Percentiles rank a stretch among this genome's conserved stretches.
Conservation (phyloP, 2,329 filamentous ascomycete genomes). For the Aureobasidium sp. region DNA sequence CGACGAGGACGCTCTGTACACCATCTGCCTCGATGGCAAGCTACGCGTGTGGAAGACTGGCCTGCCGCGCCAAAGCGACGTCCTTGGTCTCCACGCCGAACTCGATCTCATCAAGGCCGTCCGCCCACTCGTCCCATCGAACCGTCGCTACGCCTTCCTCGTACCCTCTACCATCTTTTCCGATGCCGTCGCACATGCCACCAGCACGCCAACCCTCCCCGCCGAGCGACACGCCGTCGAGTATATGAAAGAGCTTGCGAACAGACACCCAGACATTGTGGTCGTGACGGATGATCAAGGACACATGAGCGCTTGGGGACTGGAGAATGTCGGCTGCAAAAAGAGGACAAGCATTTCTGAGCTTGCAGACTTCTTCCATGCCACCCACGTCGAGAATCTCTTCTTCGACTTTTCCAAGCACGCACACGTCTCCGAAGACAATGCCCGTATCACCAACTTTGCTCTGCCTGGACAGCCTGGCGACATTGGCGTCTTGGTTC, state of each 20-base stretch:
- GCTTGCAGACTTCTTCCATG: slow-evolving; percentile 61
- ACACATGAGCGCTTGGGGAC: slow-evolving; percentile 82
- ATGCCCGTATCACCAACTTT: slow-evolving; percentile 66
- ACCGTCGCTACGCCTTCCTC: slow-evolving; percentile 64
- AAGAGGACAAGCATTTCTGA: slow-evolving; percentile 41
- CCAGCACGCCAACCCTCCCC: slow-evolving; percentile 28
- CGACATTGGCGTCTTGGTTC: slow-evolving; percentile 52
- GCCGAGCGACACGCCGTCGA: slow-evolving; percentile 60
- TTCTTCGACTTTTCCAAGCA: slow-evolving; percentile 31
- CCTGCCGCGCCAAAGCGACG: slow-evolving; percentile 61
- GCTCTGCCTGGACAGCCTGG: background rate
- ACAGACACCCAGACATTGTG: slow-evolving; percentile 78
- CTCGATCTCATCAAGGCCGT: slow-evolving; percentile 70
- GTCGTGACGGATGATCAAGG: slow-evolving; percentile 76
- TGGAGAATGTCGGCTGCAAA: slow-evolving; percentile 76
- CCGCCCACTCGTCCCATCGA: slow-evolving; percentile 37
- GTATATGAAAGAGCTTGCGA: slow-evolving; percentile 78
- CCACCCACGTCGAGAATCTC: slow-evolving; percentile 65
- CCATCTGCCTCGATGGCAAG: slow-evolving; percentile 71
- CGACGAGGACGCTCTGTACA: slow-evolving; percentile 77
- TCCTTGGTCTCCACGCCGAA: slow-evolving; percentile 70
- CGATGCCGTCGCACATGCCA: slow-evolving; percentile 58
- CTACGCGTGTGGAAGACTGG: slow-evolving; percentile 77
- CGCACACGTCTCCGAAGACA: slow-evolving; percentile 34
- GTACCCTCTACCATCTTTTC: slow-evolving; percentile 79